Evolutionary conservation across 1,139 yeast genomes (phyloP), one percentile per base, ranked within the genome.

Genomic region (Candida dubliniensis): DNA sequence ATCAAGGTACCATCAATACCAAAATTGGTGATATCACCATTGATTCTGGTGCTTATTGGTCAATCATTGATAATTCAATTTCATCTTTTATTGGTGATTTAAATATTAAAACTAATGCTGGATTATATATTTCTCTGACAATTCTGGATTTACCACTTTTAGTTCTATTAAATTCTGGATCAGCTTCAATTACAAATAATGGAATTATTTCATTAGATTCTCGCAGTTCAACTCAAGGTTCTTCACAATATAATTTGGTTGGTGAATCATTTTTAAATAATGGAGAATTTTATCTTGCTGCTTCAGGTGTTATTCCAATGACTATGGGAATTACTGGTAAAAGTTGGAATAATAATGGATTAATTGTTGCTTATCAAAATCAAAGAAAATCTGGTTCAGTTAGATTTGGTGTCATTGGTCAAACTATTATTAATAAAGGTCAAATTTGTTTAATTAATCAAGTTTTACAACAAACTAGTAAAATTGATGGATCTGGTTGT

Each of bases 401-500:
- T 31, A 46, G 50, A 13, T 55, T 61, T 30, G 67, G 68, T 31
- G 45, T 49, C 25, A 38, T 53, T n/a, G 31, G 36, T 13, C 44
- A 47, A 9, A 40, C 54, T 24, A 56, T 67, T 30, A 53, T 54
- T 25, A 64, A 64, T 43, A 52, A 53, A 34, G 70, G 69, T 48
- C 58, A 61, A 33, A 64, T 66, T 41, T 66, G 71, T 57, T 54
- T 66, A 37, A 46, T 50, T 31, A 59, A 63, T 42, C 51, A 54
- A 36, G 53, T 45, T n/a, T 64, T 59, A 43, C 50, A 48, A 34
- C 68, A 63, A 46, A 43, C 59, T n/a, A 57, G 65, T 23, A 43
- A 42, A n/a, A 53, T 65, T 31, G 15, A 25, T 0, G 71, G 71
- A 35, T 13, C 45, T 32, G 71, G 71, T 39, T 66, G 69, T 55